phyloP scores from a whole-genome alignment of 2,329 filamentous ascomycete genomes.

The Mollisia scopiformis region DNA sequence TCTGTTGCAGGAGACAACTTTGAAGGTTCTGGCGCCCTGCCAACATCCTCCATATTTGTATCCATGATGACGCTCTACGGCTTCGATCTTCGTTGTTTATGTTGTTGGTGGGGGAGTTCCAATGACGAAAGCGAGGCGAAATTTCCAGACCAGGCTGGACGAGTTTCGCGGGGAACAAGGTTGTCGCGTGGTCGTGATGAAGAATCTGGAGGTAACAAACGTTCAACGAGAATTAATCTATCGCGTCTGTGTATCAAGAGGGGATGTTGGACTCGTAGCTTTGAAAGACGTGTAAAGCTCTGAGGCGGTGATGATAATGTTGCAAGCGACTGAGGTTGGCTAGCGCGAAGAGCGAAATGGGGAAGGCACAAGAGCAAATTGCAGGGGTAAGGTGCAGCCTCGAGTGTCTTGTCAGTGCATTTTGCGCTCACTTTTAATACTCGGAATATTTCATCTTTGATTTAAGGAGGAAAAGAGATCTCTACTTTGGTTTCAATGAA shows the following conservation, averaged over 20 bases:
- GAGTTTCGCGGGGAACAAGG: constrained; percentile 10
- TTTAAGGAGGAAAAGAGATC: too few relatives aligned
- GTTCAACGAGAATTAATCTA: constrained; percentile 12
- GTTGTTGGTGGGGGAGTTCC: constrained; percentile 30
- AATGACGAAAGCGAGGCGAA: constrained; percentile 30
- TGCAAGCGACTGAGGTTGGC: background rate
- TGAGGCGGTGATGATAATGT: background rate
- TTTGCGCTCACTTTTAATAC: background rate
- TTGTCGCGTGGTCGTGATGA: constrained; percentile 9
- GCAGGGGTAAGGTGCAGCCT: background rate
- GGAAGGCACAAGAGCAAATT: constrained; percentile 1
- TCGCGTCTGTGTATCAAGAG: constrained; percentile 30
- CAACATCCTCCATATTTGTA: constrained; percentile 98
- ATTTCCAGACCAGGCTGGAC: constrained; percentile 18
- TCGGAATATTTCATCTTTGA: background rate
- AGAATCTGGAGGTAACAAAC: constrained; percentile 9
- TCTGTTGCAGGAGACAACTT: constrained; percentile 78
- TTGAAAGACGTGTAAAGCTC: constrained; percentile 1
- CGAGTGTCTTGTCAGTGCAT: background rate
- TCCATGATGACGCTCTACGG: constrained; percentile 64
- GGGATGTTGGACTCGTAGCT: constrained; percentile 14
- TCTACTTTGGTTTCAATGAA: too few relatives aligned
- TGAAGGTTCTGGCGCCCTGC: constrained; percentile 78
- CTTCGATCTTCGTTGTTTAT: constrained; percentile 13
- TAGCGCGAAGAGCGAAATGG: background rate